Evolutionary conservation across 495 filamentous ascomycete genomes (phyloP).

Genomic region (Talaromyces wortmannii): DNA sequence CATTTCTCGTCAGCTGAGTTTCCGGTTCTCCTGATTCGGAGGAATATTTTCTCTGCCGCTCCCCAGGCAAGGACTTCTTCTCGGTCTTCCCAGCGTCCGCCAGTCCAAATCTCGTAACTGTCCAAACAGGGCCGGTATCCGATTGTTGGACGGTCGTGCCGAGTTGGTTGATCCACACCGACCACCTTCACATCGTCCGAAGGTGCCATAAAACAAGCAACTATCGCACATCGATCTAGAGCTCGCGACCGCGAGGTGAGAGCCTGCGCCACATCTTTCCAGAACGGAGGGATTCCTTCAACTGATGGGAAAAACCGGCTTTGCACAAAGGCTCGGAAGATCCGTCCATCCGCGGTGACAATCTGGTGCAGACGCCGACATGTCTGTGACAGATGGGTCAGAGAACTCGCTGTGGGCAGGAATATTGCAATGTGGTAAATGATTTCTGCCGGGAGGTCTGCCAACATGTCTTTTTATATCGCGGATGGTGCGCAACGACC

Average conservation of each 20-base stretch:
- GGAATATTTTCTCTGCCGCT: conserved; percentile 49
- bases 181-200: conserved; percentile 19
- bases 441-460: conserved; percentile 55
- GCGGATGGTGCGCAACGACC: not conserved
- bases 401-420: conserved; percentile 42
- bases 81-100: conserved; percentile 42
- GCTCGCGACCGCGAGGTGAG: conserved; percentile 54
- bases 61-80: conserved; percentile 55
- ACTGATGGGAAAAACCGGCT: conserved; percentile 41
- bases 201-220: conserved; percentile 47
- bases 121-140: conserved; percentile 58
- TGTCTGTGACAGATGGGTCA: conserved; percentile 42
- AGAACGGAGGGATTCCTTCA: conserved; percentile 27
- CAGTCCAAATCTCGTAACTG: conserved; percentile 50
- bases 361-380: conserved; percentile 43
- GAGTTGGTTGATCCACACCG: conserved; percentile 18
- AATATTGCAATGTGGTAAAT: conserved; percentile 47
- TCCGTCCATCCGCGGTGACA: conserved; percentile 45
- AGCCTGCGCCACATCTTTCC: conserved; percentile 46
- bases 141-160: conserved; percentile 49
- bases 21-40: conserved; percentile 33
- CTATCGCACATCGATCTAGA: conserved; percentile 50
- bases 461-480: conserved; percentile 23
- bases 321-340: conserved; percentile 43
- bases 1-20: conserved; percentile 23